These are phyloP conservation scores for Fusarium mundagurra DNA, from an alignment of 2,329 filamentous ascomycete species.

Conservation along the genomic window DNA sequence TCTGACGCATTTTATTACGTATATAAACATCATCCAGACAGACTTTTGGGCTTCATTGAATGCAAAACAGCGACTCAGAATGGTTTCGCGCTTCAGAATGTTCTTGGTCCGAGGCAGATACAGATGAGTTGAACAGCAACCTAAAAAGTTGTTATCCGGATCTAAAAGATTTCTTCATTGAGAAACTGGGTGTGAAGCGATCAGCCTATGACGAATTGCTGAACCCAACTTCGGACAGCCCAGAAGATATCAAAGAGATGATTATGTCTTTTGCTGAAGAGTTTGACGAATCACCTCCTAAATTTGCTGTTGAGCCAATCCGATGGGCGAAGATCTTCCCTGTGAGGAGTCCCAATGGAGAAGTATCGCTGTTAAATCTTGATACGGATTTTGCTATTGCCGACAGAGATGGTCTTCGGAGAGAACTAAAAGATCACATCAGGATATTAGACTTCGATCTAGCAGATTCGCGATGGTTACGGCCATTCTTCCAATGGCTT, in stretches of 20 bases:
- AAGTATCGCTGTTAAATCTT: neutral
- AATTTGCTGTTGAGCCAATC: constrained; percentile 4
- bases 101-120: constrained; percentile 21
- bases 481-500: constrained; percentile 8
- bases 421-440: neutral
- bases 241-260: neutral
- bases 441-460: constrained; percentile 11
- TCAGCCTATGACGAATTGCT: constrained; percentile 18
- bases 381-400: constrained; percentile 7
- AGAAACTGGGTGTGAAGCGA: neutral
- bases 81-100: constrained; percentile 18
- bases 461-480: neutral
- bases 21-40: neutral
- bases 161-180: constrained; percentile 8
- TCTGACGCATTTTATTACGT: neutral
- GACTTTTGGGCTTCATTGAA: neutral
- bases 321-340: constrained; percentile 19
- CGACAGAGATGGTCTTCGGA: constrained; percentile 1
- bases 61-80: neutral
- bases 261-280: constrained; percentile 5
- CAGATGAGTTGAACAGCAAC: neutral
- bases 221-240: neutral
- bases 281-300: neutral
- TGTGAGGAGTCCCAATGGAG: neutral
- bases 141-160: constrained; percentile 1